A percentile compares a stretch with the other conserved stretches of the same genome.
These are phyloP conservation scores for Ogataea ganodermae DNA, from an alignment of 805 yeast species.

Conservation along the genomic window DNA sequence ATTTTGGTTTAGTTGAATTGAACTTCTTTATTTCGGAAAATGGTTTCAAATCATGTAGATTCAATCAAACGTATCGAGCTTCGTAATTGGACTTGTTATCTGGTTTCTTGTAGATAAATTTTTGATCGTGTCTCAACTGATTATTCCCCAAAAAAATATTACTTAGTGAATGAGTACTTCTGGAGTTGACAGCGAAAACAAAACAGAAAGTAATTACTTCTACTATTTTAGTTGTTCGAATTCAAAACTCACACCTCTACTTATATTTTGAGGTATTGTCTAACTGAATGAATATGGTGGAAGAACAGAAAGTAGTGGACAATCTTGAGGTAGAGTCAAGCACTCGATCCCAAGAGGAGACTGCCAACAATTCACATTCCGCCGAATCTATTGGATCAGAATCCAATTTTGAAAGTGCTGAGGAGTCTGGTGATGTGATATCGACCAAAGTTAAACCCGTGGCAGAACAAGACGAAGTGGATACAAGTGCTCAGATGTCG, in stretches of 20 bases:
- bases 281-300: not conserved
- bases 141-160: constrained; percentile 1
- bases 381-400: constrained; percentile 10
- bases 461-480: not conserved
- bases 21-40: not conserved
- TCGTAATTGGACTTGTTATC: no score
- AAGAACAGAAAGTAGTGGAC: not conserved
- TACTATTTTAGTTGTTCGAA: not conserved
- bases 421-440: constrained; percentile 17
- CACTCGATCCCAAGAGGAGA: constrained; percentile 5
- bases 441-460: not conserved
- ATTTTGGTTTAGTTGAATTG: not conserved
- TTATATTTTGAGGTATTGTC: not conserved
- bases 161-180: not conserved
- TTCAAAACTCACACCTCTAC: not conserved
- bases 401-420: constrained; percentile 12
- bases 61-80: no score
- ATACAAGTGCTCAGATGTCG: not conserved
- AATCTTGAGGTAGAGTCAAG: not conserved
- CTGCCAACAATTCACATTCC: constrained; percentile 4
- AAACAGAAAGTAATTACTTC: not conserved
- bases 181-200: constrained; percentile 9
- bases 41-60: no score
- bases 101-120: not conserved
- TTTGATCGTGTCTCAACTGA: constrained; percentile 4